These are phyloP conservation scores for Aspergillus neoniger DNA, from an alignment of 2,329 filamentous ascomycete genomes.

Conservation along the genomic window DNA sequence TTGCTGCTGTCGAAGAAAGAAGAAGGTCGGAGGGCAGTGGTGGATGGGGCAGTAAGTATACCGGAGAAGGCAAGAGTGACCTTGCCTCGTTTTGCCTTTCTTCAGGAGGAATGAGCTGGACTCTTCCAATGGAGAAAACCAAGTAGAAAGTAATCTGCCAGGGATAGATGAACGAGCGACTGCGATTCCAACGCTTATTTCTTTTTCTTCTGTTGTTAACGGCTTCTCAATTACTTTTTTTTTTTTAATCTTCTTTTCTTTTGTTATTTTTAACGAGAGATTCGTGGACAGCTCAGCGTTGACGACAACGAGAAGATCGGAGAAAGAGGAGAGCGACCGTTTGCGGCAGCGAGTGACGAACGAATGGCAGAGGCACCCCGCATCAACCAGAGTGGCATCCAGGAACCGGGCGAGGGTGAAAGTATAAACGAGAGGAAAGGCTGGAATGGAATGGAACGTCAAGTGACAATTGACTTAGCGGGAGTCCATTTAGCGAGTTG, in stretches of 20 bases:
- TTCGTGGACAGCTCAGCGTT: background rate
- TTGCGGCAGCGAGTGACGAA: constrained; percentile 35
- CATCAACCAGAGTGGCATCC: constrained; percentile 12
- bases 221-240: background rate
- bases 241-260: background rate
- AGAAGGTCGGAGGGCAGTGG: background rate
- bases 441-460: background rate
- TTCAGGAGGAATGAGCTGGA: background rate
- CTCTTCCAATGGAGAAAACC: background rate
- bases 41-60: constrained; percentile 7
- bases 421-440: constrained; percentile 10
- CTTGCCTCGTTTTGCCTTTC: constrained; percentile 7
- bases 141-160: background rate
- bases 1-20: background rate
- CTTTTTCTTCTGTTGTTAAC: background rate
- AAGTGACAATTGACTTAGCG: constrained; percentile 4
- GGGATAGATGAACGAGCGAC: constrained; percentile 6
- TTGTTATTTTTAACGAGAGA: background rate
- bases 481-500: background rate
- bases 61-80: constrained; percentile 13
- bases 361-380: constrained; percentile 21
- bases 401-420: constrained; percentile 10
- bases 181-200: background rate
- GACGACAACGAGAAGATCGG: constrained; percentile 4
- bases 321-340: constrained; percentile 34